Evolutionary conservation across 179 eudicot genomes (phyloP), one percentile per base, ranked within the genome.

Genomic region (Dionaea muscipula): DNA sequence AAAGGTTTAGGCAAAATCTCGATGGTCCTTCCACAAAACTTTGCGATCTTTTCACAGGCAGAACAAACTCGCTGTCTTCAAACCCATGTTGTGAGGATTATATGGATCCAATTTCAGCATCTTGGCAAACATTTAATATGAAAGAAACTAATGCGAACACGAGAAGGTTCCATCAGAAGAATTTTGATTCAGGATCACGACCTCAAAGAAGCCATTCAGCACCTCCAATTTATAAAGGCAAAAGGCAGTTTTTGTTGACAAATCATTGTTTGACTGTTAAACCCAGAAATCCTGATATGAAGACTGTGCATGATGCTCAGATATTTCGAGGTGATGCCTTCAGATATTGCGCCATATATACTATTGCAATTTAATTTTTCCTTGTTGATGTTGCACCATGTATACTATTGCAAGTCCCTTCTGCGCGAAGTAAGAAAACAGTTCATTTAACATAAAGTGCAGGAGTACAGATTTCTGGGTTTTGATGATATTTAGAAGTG

Each of bases 121-220:
- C 23, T 53, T 55, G 47, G 51, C 48, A 71, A 57, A 64, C 71
- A 26, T 39, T 26, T 16, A 54, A 61, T 23, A 52, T 1, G 16
- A 26, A 19, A 55, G 75, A 53, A 60, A 57, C 52, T 37, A 45
- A 58, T 51, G 55, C 62, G 59, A 62, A 64, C 51, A 28, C 24
- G 25, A 25, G 36, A 41, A 58, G 62, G 45, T 51, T 39, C 54
- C 71, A 65, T 54, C 66, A 52, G 41, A 37, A 51, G 51, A 53
- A 49, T 35, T 49, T 20, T 61, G 47, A 9, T 33, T 41, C 49
- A 59, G 43, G 73, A 27, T 51, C 11, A 38, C 72, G 73, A 61
- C 54, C 63, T 40, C 48, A 68, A 62, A 87, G 94, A 82, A 84
- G 96, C 74, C 72, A 73, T 60, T 88, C 99, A 56, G 93, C 96